phyloP scores from a whole-genome alignment of 2,329 filamentous ascomycete species.

The Lachnellula hyalina region DNA sequence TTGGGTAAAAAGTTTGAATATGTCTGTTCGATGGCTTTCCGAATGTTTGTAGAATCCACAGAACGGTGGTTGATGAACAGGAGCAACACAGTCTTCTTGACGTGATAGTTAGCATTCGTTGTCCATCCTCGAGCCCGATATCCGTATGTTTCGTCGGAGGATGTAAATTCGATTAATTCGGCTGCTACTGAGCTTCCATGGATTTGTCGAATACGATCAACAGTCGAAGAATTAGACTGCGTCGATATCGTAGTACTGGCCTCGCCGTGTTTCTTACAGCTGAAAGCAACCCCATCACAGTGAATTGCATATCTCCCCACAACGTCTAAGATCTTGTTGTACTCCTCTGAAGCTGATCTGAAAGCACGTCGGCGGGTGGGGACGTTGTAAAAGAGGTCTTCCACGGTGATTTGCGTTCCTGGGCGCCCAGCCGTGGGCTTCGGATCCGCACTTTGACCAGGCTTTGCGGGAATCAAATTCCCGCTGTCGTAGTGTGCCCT shows the following conservation, averaged over 20 bases:
- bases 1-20: slow-evolving; percentile 87
- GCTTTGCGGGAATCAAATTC: slow-evolving; percentile 74
- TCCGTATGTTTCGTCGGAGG: slow-evolving; percentile 70
- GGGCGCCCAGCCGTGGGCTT: slow-evolving; percentile 81
- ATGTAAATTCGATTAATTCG: slow-evolving; percentile 73
- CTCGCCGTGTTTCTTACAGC: slow-evolving; percentile 94
- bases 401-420: slow-evolving; percentile 92
- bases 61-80: slow-evolving; percentile 96
- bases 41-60: slow-evolving; percentile 83
- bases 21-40: slow-evolving; percentile 85
- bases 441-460: slow-evolving; percentile 79
- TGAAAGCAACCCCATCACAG: slow-evolving; percentile 85
- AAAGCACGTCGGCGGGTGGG: slow-evolving; percentile 85
- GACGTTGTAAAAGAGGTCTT: slow-evolving; percentile 96
- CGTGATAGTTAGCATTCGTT: slow-evolving; percentile 91
- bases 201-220: slow-evolving; percentile 86
- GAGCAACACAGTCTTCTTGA: slow-evolving; percentile 81
- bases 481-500: slow-evolving; percentile 83
- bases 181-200: slow-evolving; percentile 80
- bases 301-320: slow-evolving; percentile 92
- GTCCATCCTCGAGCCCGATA: slow-evolving; percentile 77
- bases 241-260: slow-evolving; percentile 77
- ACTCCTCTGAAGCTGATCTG: slow-evolving; percentile 86
- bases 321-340: slow-evolving; percentile 94
- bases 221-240: slow-evolving; percentile 62